These are phyloP conservation scores for Colletotrichum australisinense DNA, from an alignment of 2,329 filamentous ascomycete species.

Conservation along the genomic window DNA sequence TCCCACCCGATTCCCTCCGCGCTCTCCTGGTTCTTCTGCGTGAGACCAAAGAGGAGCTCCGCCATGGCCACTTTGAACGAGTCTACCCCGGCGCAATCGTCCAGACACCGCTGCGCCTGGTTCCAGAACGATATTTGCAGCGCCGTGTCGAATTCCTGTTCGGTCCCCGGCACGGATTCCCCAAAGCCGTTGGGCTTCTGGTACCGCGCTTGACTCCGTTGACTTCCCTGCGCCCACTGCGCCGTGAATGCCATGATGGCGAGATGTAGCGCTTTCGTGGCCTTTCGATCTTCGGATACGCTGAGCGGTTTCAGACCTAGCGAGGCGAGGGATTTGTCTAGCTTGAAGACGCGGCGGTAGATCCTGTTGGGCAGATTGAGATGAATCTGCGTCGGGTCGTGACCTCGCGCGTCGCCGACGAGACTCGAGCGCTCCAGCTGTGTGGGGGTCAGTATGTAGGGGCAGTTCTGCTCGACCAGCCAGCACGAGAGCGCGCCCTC, in stretches of 20 bases:
- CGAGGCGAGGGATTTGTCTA: conserved; percentile 56
- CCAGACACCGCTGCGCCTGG: conserved; percentile 49
- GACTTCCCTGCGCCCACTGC: conserved; percentile 58
- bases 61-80: conserved; percentile 51
- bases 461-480: conserved; percentile 64
- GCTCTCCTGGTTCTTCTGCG: conserved; percentile 41
- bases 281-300: conserved; percentile 53
- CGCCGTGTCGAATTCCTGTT: conserved; percentile 50
- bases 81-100: conserved; percentile 49
- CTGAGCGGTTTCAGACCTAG: conserved; percentile 54
- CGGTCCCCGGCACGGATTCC: conserved; percentile 37
- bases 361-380: conserved; percentile 52
- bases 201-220: conserved; percentile 33
- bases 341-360: conserved; percentile 59
- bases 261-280: conserved; percentile 57
- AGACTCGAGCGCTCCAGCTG: not conserved
- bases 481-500: conserved; percentile 65
- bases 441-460: conserved; percentile 46
- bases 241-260: conserved; percentile 64
- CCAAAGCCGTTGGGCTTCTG: conserved; percentile 12
- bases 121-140: conserved; percentile 52
- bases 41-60: conserved; percentile 51
- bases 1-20: conserved; percentile 35
- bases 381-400: not conserved
- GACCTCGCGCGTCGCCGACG: conserved; percentile 47